Percentiles rank a stretch among this genome's conserved stretches.
These are phyloP conservation scores for Poterioochromonas sp. DNA, from an alignment of 352 stramenopile species.

Conservation along the genomic window DNA sequence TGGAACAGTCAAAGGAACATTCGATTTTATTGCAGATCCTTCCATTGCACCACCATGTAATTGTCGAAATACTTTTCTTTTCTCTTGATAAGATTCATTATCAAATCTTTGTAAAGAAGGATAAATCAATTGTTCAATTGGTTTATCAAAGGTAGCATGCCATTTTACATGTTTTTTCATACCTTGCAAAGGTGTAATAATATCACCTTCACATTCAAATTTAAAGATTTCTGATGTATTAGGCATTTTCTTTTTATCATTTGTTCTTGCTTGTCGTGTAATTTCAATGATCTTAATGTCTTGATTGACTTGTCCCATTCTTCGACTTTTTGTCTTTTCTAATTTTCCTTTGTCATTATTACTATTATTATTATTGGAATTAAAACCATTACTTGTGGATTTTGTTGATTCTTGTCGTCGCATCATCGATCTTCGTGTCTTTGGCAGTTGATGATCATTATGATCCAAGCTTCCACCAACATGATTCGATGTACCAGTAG, in stretches of 20 bases:
- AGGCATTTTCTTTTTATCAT: not conserved
- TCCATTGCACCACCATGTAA: not conserved
- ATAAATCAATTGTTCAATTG: conserved; percentile 30
- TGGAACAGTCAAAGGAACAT: not conserved
- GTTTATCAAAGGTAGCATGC: conserved; percentile 2
- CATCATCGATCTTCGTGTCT: no score
- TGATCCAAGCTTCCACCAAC: no score
- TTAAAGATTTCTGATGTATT: not conserved
- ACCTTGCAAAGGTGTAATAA: not conserved
- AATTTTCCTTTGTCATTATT: no score
- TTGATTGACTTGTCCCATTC: not conserved
- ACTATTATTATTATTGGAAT: no score
- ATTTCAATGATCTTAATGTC: not conserved
- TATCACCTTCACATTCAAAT: conserved; percentile 11
- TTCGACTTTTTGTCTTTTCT: no score
- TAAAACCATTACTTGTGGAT: no score
- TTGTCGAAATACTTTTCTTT: not conserved
- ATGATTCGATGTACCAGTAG: no score
- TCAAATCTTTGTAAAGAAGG: conserved; percentile 5
- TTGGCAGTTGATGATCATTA: no score
- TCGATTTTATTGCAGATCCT: not conserved
- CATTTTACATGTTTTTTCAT: not conserved
- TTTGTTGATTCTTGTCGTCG: no score
- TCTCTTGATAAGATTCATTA: conserved; percentile 20
- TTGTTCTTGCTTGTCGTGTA: not conserved